phyloP scores from a whole-genome alignment of 129 eudicot genomes.

The Kitagawia praeruptora region DNA sequence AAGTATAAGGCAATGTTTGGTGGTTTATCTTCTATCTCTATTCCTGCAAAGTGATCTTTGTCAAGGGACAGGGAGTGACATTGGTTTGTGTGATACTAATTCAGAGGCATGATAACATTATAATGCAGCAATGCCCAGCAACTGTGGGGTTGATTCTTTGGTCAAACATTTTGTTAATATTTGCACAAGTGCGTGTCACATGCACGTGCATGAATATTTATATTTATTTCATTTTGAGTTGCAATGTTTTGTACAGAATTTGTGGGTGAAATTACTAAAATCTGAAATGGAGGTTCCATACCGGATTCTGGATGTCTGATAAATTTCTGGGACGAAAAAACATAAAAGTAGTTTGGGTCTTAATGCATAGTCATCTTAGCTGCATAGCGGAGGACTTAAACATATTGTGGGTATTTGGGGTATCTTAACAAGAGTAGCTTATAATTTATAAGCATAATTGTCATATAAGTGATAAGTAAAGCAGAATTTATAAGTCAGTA shows the following conservation, averaged over 20 bases:
- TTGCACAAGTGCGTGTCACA: neutral
- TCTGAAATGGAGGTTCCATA: too few species aligned
- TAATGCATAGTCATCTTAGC: too few species aligned
- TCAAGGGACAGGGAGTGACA: constrained; percentile 25
- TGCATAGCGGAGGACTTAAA: too few species aligned
- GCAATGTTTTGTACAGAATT: neutral
- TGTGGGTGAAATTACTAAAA: too few species aligned
- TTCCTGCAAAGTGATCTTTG: neutral
- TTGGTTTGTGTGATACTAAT: constrained; percentile 17
- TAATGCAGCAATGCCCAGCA: neutral
- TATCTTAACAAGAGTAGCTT: too few species aligned
- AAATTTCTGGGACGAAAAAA: too few species aligned
- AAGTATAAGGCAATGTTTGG: neutral
- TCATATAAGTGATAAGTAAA: too few species aligned
- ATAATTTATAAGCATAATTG: too few species aligned
- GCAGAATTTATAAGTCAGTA: too few species aligned
- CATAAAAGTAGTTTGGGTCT: too few species aligned
- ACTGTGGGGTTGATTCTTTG: constrained; percentile 8
- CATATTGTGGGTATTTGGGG: too few species aligned
- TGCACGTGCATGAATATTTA: neutral
- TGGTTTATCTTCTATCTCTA: neutral
- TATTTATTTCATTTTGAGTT: neutral
- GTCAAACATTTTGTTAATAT: neutral
- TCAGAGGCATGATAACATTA: constrained; percentile 16
- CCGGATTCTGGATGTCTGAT: too few species aligned